Conservation (phyloP, 1,139 yeast genomes). For the Saccharomyces hybrid region DNA sequence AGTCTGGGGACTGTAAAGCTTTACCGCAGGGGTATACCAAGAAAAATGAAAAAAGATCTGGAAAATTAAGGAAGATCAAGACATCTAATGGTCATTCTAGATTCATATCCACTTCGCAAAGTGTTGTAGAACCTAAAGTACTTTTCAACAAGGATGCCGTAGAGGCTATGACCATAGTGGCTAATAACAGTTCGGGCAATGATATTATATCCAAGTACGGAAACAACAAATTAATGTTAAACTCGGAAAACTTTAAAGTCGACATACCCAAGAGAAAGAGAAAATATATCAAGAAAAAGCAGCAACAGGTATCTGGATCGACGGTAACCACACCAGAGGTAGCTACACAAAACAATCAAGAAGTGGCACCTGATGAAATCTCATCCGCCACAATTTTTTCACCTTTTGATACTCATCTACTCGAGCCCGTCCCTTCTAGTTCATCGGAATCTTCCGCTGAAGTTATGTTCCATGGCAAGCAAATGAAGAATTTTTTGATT, state of each 20-base stretch:
- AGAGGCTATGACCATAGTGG: conserved; percentile 31
- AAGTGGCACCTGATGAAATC: neutral
- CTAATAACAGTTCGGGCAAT: conserved; percentile 19
- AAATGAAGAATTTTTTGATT: neutral
- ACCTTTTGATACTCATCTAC: conserved; percentile 8
- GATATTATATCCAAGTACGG: conserved; percentile 21
- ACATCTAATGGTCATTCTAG: conserved; percentile 31
- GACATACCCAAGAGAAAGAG: conserved; percentile 3
- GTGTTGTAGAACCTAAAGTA: conserved; percentile 29
- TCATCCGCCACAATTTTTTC: conserved; percentile 6
- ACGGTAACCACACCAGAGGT: neutral
- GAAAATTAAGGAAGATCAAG: conserved; percentile 19
- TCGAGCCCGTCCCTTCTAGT: conserved; percentile 10
- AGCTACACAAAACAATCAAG: neutral
- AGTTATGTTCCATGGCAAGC: neutral
- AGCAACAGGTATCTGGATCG: neutral
- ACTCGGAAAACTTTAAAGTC: conserved; percentile 23
- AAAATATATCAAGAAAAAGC: conserved; percentile 3
- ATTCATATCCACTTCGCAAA: conserved; percentile 30
- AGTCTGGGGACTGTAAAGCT: conserved; percentile 67
- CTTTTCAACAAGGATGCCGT: conserved; percentile 28
- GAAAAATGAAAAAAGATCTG: conserved; percentile 3
- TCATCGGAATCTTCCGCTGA: conserved; percentile 13
- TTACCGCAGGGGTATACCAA: conserved; percentile 44
- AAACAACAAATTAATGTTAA: conserved; percentile 23